These are phyloP conservation scores for Aspergillus ustus DNA, from an alignment of 2,329 filamentous ascomycete species.

Conservation along the genomic window DNA sequence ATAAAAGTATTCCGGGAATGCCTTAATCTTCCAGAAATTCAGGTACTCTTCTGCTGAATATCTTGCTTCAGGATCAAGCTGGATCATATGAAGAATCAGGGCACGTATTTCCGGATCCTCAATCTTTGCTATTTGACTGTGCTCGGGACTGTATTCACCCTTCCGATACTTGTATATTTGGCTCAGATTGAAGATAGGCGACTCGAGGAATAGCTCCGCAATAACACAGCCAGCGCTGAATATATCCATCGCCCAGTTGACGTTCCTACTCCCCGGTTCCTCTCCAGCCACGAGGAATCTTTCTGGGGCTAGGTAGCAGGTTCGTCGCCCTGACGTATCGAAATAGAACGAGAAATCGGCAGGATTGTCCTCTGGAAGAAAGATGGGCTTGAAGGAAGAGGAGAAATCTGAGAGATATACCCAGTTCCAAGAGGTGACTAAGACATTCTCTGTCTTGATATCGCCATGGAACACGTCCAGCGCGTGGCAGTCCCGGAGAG, in stretches of 20 bases:
- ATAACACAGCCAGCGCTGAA: conserved; percentile 98
- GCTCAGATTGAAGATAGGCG: conserved; percentile 95
- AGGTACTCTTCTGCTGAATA: conserved; percentile 95
- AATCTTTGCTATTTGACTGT: conserved; percentile 81
- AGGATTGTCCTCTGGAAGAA: conserved; percentile 93
- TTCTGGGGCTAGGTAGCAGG: conserved; percentile 94
- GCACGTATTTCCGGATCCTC: conserved; percentile 85
- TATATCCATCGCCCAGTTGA: conserved; percentile 96
- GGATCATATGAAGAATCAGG: conserved; percentile 94
- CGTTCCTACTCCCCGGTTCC: conserved; percentile 64
- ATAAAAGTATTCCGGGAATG: conserved; percentile 97
- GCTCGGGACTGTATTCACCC: conserved; percentile 87
- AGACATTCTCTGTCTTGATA: conserved; percentile 96
- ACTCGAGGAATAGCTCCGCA: conserved; percentile 91
- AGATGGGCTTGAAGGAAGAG: conserved; percentile 90
- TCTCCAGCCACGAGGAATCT: conserved; percentile 77
- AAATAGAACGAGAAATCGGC: conserved; percentile 98
- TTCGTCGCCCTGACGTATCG: conserved; percentile 86
- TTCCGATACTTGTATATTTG: conserved; percentile 94
- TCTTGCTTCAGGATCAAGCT: conserved; percentile 86
- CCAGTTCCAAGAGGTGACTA: conserved; percentile 99
- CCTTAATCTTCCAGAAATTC: conserved; percentile 86
- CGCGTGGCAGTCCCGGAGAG: conserved; percentile 86
- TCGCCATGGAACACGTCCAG: conserved; percentile 93
- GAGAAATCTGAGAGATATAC: conserved; percentile 97